A percentile compares a stretch with the other conserved stretches of the same genome.
Conservation (phyloP, 345 rosid genomes). For the Hibiscus syriacus region DNA sequence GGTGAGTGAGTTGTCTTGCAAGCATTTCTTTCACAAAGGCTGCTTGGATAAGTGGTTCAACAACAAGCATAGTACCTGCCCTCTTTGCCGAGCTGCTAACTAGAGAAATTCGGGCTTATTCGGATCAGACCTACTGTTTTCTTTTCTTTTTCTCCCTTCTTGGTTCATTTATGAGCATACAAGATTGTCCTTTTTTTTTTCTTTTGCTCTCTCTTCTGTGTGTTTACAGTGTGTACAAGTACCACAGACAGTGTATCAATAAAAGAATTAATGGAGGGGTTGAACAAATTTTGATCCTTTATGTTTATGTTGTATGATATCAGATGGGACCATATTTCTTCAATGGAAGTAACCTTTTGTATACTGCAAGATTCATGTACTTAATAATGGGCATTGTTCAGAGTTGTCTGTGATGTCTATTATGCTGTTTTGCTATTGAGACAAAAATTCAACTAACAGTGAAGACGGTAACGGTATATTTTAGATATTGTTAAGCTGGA, state of each 20-base stretch:
- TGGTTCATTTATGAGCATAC: conserved; percentile 9
- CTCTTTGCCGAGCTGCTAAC: conserved; percentile 65
- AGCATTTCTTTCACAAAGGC: conserved; percentile 76
- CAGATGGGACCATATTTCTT: conserved; percentile 1
- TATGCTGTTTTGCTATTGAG: background rate
- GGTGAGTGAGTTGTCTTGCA: conserved; percentile 79
- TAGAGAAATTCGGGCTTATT: conserved; percentile 19
- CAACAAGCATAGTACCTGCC: conserved; percentile 52
- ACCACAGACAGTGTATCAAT: background rate
- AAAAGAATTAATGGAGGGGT: conserved; percentile 12
- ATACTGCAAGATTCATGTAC: background rate
- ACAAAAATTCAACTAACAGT: background rate
- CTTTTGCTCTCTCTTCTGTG: no score
- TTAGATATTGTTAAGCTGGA: background rate
- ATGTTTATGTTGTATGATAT: no score
- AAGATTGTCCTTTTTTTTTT: no score
- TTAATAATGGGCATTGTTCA: background rate
- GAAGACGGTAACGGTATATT: background rate
- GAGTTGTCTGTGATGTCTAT: no score
- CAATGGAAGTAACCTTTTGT: background rate
- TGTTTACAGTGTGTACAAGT: no score
- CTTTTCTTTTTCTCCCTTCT: background rate
- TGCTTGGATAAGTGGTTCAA: conserved; percentile 75
- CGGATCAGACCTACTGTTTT: background rate
- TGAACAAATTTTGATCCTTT: background rate